Evolutionary conservation across 306 rosid species (phyloP).

Genomic region (Chamaecrista fasciculata): DNA sequence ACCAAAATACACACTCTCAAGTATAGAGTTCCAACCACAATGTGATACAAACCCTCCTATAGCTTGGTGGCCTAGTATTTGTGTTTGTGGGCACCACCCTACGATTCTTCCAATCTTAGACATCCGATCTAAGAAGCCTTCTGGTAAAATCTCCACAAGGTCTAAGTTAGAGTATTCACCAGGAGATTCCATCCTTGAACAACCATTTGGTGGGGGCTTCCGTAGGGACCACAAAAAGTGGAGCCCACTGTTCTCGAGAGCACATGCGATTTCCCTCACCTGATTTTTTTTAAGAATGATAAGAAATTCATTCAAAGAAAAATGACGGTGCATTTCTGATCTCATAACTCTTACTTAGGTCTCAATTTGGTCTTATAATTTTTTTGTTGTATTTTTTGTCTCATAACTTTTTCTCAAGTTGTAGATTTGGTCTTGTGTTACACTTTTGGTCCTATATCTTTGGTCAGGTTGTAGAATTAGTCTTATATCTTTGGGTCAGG

Average conservation of each 20-base stretch:
- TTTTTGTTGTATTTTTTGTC: too few species aligned
- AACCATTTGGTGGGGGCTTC: background rate
- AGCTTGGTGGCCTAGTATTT: background rate
- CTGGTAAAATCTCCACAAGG: background rate
- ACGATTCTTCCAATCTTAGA: background rate
- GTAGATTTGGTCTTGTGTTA: too few species aligned
- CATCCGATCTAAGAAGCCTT: background rate
- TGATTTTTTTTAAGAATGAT: too few species aligned
- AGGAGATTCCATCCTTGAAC: too few species aligned
- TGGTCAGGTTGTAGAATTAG: too few species aligned
- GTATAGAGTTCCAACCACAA: background rate
- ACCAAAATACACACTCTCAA: background rate
- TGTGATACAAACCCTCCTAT: constrained; percentile 1
- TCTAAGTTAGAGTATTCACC: background rate
- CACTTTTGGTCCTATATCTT: too few species aligned
- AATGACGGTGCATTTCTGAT: too few species aligned
- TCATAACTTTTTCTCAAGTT: too few species aligned
- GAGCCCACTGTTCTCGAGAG: background rate
- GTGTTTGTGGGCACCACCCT: background rate
- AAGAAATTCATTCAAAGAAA: too few species aligned
- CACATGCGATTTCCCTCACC: background rate
- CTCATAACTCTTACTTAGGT: too few species aligned
- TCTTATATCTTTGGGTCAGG: too few species aligned
- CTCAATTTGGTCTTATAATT: too few species aligned
- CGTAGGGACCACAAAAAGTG: background rate